Base-by-base conservation (phyloP, 1,284 basidiomycete species). In the Sporisorium graminicola region DNA sequence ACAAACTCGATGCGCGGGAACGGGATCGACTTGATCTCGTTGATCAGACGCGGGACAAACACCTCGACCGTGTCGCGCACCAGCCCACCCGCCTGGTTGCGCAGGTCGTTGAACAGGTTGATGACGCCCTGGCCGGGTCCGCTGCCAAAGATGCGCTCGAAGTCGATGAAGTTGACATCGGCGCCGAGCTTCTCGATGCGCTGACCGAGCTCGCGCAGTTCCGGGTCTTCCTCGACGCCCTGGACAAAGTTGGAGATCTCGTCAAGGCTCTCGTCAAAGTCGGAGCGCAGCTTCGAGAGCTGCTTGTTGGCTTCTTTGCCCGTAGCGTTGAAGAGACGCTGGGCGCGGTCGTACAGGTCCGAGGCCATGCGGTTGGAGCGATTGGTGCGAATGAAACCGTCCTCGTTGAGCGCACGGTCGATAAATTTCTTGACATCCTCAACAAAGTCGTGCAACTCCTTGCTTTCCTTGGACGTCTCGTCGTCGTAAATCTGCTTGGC, bases 1-100 rank as follows among this genome's bases (percentile, higher is more conserved):
- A 87, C 84, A 80, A 85, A 88, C 74, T 88, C 87, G 79, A 87
- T 82, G 26, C 87, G 75, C 0, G 88, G 88, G 13, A 87, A 79
- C 4, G 88, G 87, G 44, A 88, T 86, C 76, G 86, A 83, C 81
- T 87, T 83, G 78, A 88, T 82, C 50, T 87, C 81, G 49, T 82
- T 82, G 68, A 88, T 82, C 16, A 87, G 53, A 12, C 88, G 76
- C 26, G 88, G 88, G 2, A 88, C 68, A 55, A 86, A 80, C 40
- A 88, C 87, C 61, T 87, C 86, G 57, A 86, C 79, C 50, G 87
- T 67, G 65, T 88, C 87, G 53, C 87, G 74, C 68, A 87, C 86
- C 40, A 87, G 74, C 14, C 87, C 86, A 40, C 82, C 74, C 31
- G 79, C 68, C 55, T 78, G 70, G 54, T 62, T 53, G 29, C 58